Conservation (phyloP, 2,329 filamentous ascomycete genomes). For the Westerdykella aurantiaca region DNA sequence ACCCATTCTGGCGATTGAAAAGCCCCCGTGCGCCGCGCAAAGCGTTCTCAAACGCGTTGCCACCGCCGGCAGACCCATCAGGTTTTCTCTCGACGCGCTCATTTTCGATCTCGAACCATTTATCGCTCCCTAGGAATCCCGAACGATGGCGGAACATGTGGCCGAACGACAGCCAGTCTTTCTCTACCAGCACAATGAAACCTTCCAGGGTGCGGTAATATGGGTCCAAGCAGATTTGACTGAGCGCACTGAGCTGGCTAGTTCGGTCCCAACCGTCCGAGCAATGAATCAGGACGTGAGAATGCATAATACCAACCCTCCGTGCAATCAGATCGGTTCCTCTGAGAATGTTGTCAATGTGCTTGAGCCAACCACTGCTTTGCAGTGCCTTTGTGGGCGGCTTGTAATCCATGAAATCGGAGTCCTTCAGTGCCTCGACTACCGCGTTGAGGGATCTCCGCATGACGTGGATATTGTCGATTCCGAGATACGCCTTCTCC, state of each 20-base stretch:
- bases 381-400: slow-evolving; percentile 75
- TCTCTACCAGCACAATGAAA: slow-evolving; percentile 90
- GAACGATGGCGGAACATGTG: slow-evolving; percentile 96
- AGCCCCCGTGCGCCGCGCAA: slow-evolving; percentile 80
- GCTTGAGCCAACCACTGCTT: slow-evolving; percentile 85
- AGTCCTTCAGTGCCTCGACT: slow-evolving; percentile 84
- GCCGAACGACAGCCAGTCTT: slow-evolving; percentile 96
- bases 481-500: slow-evolving; percentile 85
- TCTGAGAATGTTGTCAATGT: slow-evolving; percentile 77
- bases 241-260: slow-evolving; percentile 84
- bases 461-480: slow-evolving; percentile 99
- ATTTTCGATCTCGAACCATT: slow-evolving; percentile 86
- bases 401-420: slow-evolving; percentile 75
- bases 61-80: slow-evolving; percentile 42
- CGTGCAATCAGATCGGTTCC: slow-evolving; percentile 79
- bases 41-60: slow-evolving; percentile 79
- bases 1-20: slow-evolving; percentile 74
- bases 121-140: slow-evolving; percentile 80
- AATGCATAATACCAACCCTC: slow-evolving; percentile 86
- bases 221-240: slow-evolving; percentile 90
- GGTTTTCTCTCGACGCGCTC: slow-evolving; percentile 58
- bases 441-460: slow-evolving; percentile 82
- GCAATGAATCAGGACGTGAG: slow-evolving; percentile 93
- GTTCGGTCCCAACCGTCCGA: slow-evolving; percentile 98
- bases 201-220: slow-evolving; percentile 92